phyloP scores from a whole-genome alignment of 306 rosid genomes.

The Cucurbita ficifolia region DNA sequence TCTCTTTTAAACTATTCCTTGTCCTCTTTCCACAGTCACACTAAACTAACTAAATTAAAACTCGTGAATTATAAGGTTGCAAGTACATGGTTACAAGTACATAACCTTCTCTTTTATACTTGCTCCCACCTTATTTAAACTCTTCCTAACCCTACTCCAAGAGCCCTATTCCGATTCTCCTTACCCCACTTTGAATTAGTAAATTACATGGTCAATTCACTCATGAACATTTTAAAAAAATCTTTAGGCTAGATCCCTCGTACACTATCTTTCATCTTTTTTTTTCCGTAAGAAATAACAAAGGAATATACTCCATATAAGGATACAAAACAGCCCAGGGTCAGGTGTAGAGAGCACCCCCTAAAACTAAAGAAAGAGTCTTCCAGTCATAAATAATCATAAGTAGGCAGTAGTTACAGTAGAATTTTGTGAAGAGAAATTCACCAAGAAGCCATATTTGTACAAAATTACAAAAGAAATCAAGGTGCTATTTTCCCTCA shows the following conservation, averaged over 20 bases:
- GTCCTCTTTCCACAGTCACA: neutral
- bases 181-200: neutral
- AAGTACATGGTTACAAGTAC: too few species aligned
- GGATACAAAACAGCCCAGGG: neutral
- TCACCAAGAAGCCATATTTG: neutral
- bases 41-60: neutral
- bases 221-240: neutral
- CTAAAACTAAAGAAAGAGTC: neutral
- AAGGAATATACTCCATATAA: too few species aligned
- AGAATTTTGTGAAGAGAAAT: neutral
- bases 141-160: neutral
- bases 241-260: neutral
- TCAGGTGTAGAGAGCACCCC: neutral
- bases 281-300: too few species aligned
- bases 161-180: neutral
- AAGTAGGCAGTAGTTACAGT: neutral
- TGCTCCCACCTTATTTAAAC: neutral
- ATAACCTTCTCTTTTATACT: too few species aligned
- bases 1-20: neutral
- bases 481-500: neutral
- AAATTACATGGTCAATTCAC: neutral
- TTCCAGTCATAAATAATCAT: neutral
- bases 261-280: neutral
- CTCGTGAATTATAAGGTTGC: too few species aligned
- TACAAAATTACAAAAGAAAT: neutral